These are phyloP conservation scores for Plenodomus tracheiphilus DNA, from an alignment of 2,329 filamentous ascomycete genomes.

Conservation along the genomic window DNA sequence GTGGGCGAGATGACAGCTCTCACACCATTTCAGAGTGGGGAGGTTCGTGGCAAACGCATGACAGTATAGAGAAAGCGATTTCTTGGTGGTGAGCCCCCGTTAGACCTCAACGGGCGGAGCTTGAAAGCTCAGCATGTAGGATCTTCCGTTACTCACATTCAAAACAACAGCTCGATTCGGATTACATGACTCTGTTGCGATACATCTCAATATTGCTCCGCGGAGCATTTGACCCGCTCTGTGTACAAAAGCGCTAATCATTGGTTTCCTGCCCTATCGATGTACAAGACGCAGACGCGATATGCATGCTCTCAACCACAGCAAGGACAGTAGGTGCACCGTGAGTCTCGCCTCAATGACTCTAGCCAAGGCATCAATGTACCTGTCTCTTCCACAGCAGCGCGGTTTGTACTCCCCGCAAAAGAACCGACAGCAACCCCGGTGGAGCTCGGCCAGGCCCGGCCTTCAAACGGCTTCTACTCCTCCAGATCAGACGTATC, in stretches of 20 bases:
- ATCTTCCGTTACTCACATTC: not conserved
- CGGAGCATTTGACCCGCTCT: not conserved
- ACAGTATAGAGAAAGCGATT: not conserved
- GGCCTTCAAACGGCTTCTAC: not conserved
- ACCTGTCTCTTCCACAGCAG: conserved; percentile 2
- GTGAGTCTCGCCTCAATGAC: conserved; percentile 1
- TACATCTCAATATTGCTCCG: not conserved
- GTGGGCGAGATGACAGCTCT: conserved; percentile 4
- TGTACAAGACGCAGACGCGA: not conserved
- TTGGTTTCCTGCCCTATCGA: not conserved
- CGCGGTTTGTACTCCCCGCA: not conserved
- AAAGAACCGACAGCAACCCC: not conserved
- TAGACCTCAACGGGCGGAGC: not conserved
- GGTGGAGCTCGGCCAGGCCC: conserved; percentile 2
- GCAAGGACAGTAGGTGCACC: conserved; percentile 6
- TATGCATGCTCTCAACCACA: conserved; percentile 2
- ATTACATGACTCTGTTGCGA: not conserved
- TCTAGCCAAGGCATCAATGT: conserved; percentile 1
- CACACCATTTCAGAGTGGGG: not conserved
- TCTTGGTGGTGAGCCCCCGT: not conserved
- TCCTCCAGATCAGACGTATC: not conserved
- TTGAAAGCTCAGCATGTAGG: not conserved
- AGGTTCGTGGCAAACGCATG: conserved; percentile 1
- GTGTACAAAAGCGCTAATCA: not conserved
- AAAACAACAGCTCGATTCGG: not conserved